phyloP scores from a whole-genome alignment of 176 grass and related monocot genomes.

The Carex parvula region DNA sequence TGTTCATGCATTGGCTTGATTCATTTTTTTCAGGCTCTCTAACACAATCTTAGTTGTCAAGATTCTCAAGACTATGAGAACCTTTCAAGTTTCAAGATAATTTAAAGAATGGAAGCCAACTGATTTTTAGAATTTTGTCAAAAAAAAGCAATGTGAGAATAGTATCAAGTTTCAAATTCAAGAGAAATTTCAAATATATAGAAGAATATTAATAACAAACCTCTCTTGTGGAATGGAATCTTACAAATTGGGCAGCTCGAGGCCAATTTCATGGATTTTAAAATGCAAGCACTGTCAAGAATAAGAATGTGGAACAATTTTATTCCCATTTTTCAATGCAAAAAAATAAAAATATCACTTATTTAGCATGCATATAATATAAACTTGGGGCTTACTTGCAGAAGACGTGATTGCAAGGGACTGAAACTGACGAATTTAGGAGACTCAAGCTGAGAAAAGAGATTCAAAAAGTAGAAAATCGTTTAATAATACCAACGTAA shows the following conservation, averaged over 20 bases:
- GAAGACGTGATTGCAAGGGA: conserved; percentile 82
- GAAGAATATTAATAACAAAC: conserved; percentile 26
- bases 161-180: background rate
- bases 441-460: conserved; percentile 62
- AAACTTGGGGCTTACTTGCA: conserved; percentile 55
- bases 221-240: conserved; percentile 73
- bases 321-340: background rate
- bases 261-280: conserved; percentile 64
- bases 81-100: background rate
- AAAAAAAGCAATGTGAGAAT: background rate
- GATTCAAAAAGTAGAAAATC: background rate
- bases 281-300: conserved; percentile 52
- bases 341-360: background rate
- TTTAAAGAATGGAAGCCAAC: background rate
- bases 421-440: conserved; percentile 47
- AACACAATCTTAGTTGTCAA: background rate
- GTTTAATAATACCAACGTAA: background rate
- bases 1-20: background rate
- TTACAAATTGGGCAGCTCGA: conserved; percentile 82
- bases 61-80: background rate
- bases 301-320: background rate
- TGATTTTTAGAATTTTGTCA: background rate
- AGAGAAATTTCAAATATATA: background rate
- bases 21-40: background rate
- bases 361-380: background rate